Percentiles rank a stretch among this genome's conserved stretches.
Conservation (phyloP, 1,139 yeast species). For the Nakaseomyces glabratus region DNA sequence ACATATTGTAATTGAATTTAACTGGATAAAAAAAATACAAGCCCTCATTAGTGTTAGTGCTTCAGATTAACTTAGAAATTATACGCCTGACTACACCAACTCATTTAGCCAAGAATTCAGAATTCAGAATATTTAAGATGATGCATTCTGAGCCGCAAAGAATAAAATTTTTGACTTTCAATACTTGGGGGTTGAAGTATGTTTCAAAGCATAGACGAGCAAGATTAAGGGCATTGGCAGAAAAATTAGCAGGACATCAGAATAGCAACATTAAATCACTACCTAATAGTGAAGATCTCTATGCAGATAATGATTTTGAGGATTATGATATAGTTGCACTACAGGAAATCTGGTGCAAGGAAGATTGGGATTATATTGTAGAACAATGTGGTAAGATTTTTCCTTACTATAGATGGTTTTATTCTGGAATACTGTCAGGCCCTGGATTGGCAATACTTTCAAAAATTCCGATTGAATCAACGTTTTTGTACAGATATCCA, state of each 20-base stretch:
- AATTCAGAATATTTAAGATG: too few relatives aligned
- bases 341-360: slow-evolving; percentile 88
- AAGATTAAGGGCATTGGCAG: slow-evolving; percentile 68
- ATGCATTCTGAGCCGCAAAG: too few relatives aligned
- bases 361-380: slow-evolving; percentile 66
- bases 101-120: too few relatives aligned
- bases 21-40: too few relatives aligned
- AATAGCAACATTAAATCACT: slow-evolving; percentile 10
- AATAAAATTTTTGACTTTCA: slow-evolving; percentile 53
- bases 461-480: slow-evolving; percentile 69
- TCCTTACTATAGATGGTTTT: slow-evolving; percentile 63
- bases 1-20: too few relatives aligned
- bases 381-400: slow-evolving; percentile 38
- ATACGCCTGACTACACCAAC: too few relatives aligned
- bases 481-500: slow-evolving; percentile 77
- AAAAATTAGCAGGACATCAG: slow-evolving; percentile 41
- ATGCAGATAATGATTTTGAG: slow-evolving; percentile 28
- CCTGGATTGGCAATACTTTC: slow-evolving; percentile 88
- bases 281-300: slow-evolving; percentile 11
- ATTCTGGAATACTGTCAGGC: slow-evolving; percentile 80
- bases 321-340: slow-evolving; percentile 77
- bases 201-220: slow-evolving; percentile 61
- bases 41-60: too few relatives aligned
- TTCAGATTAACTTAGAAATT: too few relatives aligned
- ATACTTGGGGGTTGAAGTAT: slow-evolving; percentile 84